These are phyloP conservation scores for Diaporthe sp. DNA, from an alignment of 2,329 filamentous ascomycete species.

Conservation along the genomic window DNA sequence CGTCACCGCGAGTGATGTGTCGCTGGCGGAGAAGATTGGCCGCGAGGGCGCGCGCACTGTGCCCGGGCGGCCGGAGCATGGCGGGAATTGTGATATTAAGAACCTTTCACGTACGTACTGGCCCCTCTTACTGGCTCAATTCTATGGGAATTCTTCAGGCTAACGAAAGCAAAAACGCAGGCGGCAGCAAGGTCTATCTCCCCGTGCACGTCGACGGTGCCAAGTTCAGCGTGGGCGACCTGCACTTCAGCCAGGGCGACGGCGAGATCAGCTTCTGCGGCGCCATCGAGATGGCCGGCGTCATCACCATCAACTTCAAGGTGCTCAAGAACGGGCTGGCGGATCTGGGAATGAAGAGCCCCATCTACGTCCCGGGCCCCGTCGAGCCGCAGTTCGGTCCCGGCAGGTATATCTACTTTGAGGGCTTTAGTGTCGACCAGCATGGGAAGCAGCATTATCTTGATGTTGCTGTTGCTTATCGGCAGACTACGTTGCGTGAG, in stretches of 20 bases:
- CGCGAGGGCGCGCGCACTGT: constrained; percentile 87
- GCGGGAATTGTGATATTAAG: constrained; percentile 94
- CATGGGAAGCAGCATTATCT: constrained; percentile 90
- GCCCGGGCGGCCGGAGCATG: constrained; percentile 86
- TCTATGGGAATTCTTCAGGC: neutral
- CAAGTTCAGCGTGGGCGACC: constrained; percentile 90
- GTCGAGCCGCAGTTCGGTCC: constrained; percentile 91
- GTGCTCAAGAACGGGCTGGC: constrained; percentile 86
- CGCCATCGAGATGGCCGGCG: constrained; percentile 93
- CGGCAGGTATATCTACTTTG: constrained; percentile 84
- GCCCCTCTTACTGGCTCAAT: neutral
- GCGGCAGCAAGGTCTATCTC: constrained; percentile 84
- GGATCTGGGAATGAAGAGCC: constrained; percentile 81
- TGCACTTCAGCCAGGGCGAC: constrained; percentile 90
- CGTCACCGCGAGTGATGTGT: constrained; percentile 59
- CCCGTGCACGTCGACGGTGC: constrained; percentile 89
- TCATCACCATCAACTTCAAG: constrained; percentile 90
- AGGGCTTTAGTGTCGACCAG: constrained; percentile 92
- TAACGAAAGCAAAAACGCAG: too few species aligned
- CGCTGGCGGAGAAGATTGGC: constrained; percentile 75
- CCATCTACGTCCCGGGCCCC: constrained; percentile 87
- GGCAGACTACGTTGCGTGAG: constrained; percentile 78
- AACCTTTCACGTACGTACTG: constrained; percentile 64
- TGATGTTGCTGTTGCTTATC: constrained; percentile 87
- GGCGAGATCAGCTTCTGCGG: constrained; percentile 91